Base-by-base conservation (phyloP, 768 basidiomycete genomes). In the Stropharia rugosoannulata region DNA sequence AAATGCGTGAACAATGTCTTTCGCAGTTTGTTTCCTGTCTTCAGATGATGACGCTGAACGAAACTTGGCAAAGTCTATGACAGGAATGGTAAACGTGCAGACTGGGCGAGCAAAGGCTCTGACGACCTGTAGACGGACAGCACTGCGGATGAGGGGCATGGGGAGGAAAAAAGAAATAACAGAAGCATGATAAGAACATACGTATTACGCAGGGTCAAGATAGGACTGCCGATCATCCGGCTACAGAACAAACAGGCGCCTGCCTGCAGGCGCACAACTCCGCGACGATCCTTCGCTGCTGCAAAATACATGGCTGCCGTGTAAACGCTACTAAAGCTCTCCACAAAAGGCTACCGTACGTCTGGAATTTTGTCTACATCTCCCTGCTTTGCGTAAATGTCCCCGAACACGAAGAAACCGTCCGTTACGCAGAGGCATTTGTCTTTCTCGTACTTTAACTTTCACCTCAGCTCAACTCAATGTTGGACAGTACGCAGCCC, bases 51-150 rank as follows among this genome's bases (percentile, higher is more conserved):
- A 64, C 1, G 83, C 77, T 18, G 72, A 64, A 52, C 80, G 77
- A 66, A 87, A 92, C 54, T 81, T 84, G 61, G 81, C 75, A 61
- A 95, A 93, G 73, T 93, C 84, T 62, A 94, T 83, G 27, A 93
- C 73, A 25, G 93, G 93, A 51, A 93, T 91, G 35, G 72, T 40
- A 22, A 55, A 55, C 12, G 54, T 29, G 22, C 25, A 46, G 22
- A 47, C 18, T 15, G 6, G 38, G 22, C 27, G 54, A 29, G 15
- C 25, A 16, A 48, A 48, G 45, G 44, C 15, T 32, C 27, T 32
- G 18, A 52, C 9, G 16, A 32, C 32, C 32, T 66, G 70, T 35
- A 66, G 42, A 60, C 59, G 54, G 40, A 72, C 70, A 37, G 56
- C 66, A 11, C 19, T 56, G 25, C 53, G 48, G n/a, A 49, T 54